A percentile compares a stretch with the other conserved stretches of the same genome.
These are phyloP conservation scores for Bassia scoparia DNA, from an alignment of 148 eudicot species.

Conservation along the genomic window DNA sequence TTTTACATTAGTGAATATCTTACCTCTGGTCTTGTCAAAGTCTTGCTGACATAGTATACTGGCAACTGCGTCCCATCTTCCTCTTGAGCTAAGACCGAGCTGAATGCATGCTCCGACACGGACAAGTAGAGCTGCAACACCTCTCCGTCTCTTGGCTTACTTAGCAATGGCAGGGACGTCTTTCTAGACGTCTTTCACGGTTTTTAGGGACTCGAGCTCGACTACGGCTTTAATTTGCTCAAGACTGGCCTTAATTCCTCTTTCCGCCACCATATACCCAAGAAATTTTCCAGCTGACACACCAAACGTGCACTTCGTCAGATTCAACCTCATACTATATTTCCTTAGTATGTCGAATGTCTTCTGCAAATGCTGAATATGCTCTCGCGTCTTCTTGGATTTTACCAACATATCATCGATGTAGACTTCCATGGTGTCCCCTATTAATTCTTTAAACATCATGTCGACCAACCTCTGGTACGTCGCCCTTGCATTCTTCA, in stretches of 20 bases:
- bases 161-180: too few relatives aligned
- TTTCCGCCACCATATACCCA: background rate
- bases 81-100: too few relatives aligned
- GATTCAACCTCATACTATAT: background rate
- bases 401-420: background rate
- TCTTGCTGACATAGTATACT: too few relatives aligned
- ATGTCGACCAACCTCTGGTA: too few relatives aligned
- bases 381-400: background rate
- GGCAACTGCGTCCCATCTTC: too few relatives aligned
- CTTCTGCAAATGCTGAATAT: background rate
- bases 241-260: background rate
- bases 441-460: too few relatives aligned
- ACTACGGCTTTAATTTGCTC: background rate
- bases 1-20: too few relatives aligned
- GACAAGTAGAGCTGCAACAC: background rate
- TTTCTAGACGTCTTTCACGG: background rate
- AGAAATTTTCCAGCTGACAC: background rate
- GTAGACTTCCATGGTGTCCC: too few relatives aligned
- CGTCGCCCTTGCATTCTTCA: too few relatives aligned
- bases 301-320: background rate
- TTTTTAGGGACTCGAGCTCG: background rate
- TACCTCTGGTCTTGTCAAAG: too few relatives aligned
- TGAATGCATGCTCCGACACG: too few relatives aligned
- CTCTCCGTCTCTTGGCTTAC: background rate
- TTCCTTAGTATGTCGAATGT: background rate